Evolutionary conservation across 2,329 filamentous ascomycete species (phyloP), one percentile per base, ranked within the genome.

Genomic region (Pezicula neosporulosa): DNA sequence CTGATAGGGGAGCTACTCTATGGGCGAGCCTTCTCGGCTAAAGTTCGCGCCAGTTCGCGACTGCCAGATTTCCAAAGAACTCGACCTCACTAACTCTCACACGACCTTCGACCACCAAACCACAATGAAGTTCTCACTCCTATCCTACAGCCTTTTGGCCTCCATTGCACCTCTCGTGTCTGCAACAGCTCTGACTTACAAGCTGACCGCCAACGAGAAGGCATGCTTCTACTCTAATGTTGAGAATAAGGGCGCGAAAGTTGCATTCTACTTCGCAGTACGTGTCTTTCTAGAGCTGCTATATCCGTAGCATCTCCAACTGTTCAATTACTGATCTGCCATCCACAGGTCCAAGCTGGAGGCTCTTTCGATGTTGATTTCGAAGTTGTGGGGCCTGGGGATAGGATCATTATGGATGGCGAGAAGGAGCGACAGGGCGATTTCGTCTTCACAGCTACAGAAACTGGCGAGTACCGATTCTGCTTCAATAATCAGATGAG

Each of bases 401-500:
- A 87, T 66, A 92, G 88, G 71, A 72, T 90, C 55, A 86, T 99
- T 55, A 74, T 97, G 64, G 85, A 92, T 54, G 94, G 92, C 55
- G 78, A 86, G 62, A 97, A 96, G 75, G 94, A 90, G 75, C 84
- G 93, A 59, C 93, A 97, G 74, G 94, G 93, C 49, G 94, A 99
- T 72, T 97, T 96, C 67, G 94, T 99, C 56, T 99, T 99, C 72
- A 96, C 92, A 0, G 94, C 92, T 43, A 90, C 90, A 64, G 83
- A 90, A 48, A 67, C 81, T 6, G 94, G 94, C 59, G 93, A 97
- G 66, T 97, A 97, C 75, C 83, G 85, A 49, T 97, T 99, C 77
- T 99, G 94, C 81, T 99, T 99, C 78, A 89, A 92, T 74, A 99
- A 99, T 67, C 88, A 94, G 68, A 96, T 99, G 89, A 96, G 89